Conservation (phyloP, 331 rosid species). For the Malus hybrid region DNA sequence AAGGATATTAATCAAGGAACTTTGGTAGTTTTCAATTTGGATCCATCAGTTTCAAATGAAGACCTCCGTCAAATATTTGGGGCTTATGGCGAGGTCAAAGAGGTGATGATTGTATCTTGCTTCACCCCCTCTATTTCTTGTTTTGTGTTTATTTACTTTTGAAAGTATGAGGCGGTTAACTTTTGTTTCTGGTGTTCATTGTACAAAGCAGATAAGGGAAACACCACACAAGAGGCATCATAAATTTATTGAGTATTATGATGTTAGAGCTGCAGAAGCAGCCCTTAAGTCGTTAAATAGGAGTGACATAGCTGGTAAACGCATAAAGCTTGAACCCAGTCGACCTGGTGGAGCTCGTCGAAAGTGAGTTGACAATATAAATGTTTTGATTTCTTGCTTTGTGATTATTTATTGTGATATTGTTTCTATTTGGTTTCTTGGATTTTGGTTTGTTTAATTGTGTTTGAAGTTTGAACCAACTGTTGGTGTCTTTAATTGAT, state of each 20-base stretch:
- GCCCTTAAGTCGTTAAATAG: conserved; percentile 77
- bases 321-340: conserved; percentile 89
- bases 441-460: neutral
- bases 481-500: conserved; percentile 12
- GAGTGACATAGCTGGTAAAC: conserved; percentile 87
- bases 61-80: conserved; percentile 80
- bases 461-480: neutral
- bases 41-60: conserved; percentile 88
- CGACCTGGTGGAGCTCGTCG: conserved; percentile 92
- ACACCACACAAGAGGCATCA: conserved; percentile 90
- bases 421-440: conserved; percentile 5
- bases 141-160: neutral
- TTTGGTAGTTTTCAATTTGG: conserved; percentile 79
- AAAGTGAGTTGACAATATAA: conserved; percentile 45
- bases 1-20: conserved; percentile 89
- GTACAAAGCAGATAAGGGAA: conserved; percentile 70
- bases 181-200: conserved; percentile 10
- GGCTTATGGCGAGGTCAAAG: conserved; percentile 88
- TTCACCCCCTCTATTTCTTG: neutral
- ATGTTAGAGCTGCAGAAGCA: conserved; percentile 84
- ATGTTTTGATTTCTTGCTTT: neutral
- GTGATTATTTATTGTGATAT: neutral
- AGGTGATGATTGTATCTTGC: conserved; percentile 44
- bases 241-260: conserved; percentile 76
- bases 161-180: conserved; percentile 2